Conservation (phyloP, 2,329 filamentous ascomycete species). For the Curvularia hawaiiensis region DNA sequence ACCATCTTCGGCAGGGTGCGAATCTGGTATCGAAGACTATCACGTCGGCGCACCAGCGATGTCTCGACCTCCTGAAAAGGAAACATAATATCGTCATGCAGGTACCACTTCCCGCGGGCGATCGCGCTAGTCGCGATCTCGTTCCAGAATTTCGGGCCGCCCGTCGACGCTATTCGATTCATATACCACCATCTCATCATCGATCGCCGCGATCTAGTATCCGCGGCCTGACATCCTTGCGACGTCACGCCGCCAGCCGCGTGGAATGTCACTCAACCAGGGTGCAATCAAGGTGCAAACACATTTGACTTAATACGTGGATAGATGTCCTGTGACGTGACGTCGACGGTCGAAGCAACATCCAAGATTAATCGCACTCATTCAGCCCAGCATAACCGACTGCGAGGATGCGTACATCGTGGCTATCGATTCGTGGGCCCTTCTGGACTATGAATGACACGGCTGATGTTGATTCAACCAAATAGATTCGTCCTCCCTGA, state of each 20-base stretch:
- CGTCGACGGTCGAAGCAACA: not conserved
- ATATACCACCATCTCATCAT: constrained; percentile 54
- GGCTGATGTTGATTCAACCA: not conserved
- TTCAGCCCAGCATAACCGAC: not conserved
- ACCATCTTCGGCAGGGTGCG: constrained; percentile 7
- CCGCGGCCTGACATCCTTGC: constrained; percentile 30
- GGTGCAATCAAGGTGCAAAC: not conserved
- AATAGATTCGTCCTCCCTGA: not conserved
- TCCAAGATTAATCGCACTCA: not conserved
- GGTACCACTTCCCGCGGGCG: constrained; percentile 11
- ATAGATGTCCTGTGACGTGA: not conserved
- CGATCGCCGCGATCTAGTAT: constrained; percentile 55
- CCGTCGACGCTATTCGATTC: constrained; percentile 56
- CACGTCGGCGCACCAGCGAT: constrained; percentile 7
- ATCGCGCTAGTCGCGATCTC: constrained; percentile 9
- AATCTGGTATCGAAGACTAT: constrained; percentile 12
- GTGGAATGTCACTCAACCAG: not conserved
- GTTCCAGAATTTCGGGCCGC: constrained; percentile 46
- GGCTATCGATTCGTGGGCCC: not conserved
- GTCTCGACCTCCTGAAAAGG: constrained; percentile 9
- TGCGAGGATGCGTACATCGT: not conserved
- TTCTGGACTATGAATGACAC: not conserved
- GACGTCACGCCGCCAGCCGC: not conserved
- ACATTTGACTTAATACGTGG: not conserved
- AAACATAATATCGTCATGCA: constrained; percentile 14